Evolutionary conservation across 1,284 basidiomycete species (phyloP), one percentile per base, ranked within the genome.

Genomic region (Coniferiporia sulphurascens): DNA sequence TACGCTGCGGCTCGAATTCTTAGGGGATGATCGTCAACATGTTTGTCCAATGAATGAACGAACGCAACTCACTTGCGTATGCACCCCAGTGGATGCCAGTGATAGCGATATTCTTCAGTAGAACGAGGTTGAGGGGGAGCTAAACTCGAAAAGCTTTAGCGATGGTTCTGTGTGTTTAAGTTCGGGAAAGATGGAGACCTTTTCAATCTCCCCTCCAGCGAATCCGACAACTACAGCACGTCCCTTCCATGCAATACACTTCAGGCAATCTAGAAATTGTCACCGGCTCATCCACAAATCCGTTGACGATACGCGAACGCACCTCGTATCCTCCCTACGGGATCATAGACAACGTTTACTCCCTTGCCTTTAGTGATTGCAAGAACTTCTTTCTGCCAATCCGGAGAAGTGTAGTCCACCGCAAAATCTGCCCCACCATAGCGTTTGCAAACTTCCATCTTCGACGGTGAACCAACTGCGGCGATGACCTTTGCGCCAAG

Each of bases 181-280:
- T 8, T 9, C 3, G 13, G 13, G 4, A 15, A 3, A n/a, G n/a
- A n/a, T 8, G 60, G 72, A 21, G 53, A 92, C 91, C 75, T 94
- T 94, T 71, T 98, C 95, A 63, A 98, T 97, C 7, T 76, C 73
- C 9, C 95, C 93, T 9, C 84, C 88, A 6, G 91, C 93, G 73
- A 97, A 95, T 15, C 96, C 96, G 56, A 99, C 88, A 27, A 98
- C 91, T 19, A 98, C 69, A 3, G 92, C 86, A 12, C 96, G 83
- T 1, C 94, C 93, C 72, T 96, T 96, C 88, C 94, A 98, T 1
- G 90, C 91, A 60, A 96, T 93, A 70, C 93, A 95, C 72, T 96
- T 96, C 61, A 97, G 70, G 34, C 82, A 85, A 67, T 91, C 89
- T 87, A 70, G 65, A 52, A 70, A 64, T 64, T 68, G 60, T 54